These are phyloP conservation scores for Xylariaceae sp. DNA, from an alignment of 2,329 filamentous ascomycete genomes.

Conservation along the genomic window DNA sequence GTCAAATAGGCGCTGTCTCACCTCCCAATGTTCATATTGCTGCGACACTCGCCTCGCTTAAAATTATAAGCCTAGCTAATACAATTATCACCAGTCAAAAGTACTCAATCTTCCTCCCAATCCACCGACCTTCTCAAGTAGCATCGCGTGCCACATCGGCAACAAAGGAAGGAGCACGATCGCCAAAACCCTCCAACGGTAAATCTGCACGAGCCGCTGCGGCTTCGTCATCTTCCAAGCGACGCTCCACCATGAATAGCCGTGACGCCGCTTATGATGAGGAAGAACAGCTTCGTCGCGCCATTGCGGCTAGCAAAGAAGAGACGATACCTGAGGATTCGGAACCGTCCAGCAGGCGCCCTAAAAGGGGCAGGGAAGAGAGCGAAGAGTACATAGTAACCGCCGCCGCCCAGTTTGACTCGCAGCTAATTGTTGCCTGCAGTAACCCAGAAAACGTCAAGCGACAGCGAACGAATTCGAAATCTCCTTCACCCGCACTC, in stretches of 20 bases:
- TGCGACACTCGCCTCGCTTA: background rate
- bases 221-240: conserved; percentile 62
- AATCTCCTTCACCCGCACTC: conserved; percentile 59
- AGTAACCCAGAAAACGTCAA: conserved; percentile 72
- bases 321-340: conserved; percentile 55
- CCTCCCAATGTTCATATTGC: background rate
- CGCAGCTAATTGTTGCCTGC: conserved; percentile 23
- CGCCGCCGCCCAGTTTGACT: conserved; percentile 8
- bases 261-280: conserved; percentile 93
- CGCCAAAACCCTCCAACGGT: conserved; percentile 49
- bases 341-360: conserved; percentile 58
- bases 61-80: conserved; percentile 32
- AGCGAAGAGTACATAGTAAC: conserved; percentile 78
- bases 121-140: conserved; percentile 52
- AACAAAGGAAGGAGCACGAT: conserved; percentile 58
- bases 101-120: conserved; percentile 62
- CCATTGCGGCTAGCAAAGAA: conserved; percentile 92
- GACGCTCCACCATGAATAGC: conserved; percentile 96
- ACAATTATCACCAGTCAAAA: conserved; percentile 49
- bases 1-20: background rate
- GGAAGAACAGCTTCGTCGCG: conserved; percentile 80
- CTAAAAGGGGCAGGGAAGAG: conserved; percentile 82
- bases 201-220: conserved; percentile 52
- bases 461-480: conserved; percentile 77
- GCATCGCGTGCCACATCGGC: conserved; percentile 62